These are phyloP conservation scores for Salmacisia buchloeana DNA, from an alignment of 1,284 basidiomycete genomes.

Conservation along the genomic window DNA sequence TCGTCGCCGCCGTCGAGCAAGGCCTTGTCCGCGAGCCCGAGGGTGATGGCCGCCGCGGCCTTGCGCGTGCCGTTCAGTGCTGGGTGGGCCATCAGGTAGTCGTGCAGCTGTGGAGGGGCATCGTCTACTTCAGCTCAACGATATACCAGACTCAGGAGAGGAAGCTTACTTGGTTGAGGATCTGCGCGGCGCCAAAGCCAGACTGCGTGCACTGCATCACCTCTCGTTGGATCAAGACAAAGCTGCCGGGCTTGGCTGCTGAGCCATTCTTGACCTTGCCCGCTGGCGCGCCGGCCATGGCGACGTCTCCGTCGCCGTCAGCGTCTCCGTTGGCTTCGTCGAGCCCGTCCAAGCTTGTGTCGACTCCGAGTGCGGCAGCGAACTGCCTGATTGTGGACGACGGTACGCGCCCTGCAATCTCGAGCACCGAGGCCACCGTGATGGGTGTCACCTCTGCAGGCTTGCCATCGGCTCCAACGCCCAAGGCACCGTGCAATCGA, in stretches of 20 bases:
- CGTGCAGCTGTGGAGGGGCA: constrained; percentile 66
- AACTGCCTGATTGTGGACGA: constrained; percentile 66
- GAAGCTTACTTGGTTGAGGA: constrained; percentile 73
- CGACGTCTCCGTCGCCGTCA: constrained; percentile 48
- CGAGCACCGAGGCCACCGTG: constrained; percentile 68
- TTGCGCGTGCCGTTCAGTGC: constrained; percentile 76
- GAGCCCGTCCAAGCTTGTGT: constrained; percentile 43
- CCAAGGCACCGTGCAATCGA: constrained; percentile 57
- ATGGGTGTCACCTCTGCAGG: constrained; percentile 57
- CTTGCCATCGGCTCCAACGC: neutral
- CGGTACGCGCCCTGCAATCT: constrained; percentile 94
- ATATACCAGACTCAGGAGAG: neutral
- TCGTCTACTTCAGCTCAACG: neutral
- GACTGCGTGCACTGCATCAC: constrained; percentile 74
- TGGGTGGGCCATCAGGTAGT: constrained; percentile 76
- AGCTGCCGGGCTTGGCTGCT: constrained; percentile 59
- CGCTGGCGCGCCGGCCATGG: constrained; percentile 51
- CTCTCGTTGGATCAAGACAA: constrained; percentile 66
- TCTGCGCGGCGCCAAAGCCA: constrained; percentile 87
- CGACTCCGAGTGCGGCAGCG: constrained; percentile 69
- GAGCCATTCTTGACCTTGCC: too few species aligned
- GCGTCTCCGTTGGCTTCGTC: constrained; percentile 11
- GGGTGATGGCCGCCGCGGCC: constrained; percentile 70
- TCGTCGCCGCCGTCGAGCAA: constrained; percentile 97
- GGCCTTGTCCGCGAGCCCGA: constrained; percentile 94